phyloP scores from a whole-genome alignment of 2,329 filamentous ascomycete genomes.

The Penicillium sp. region DNA sequence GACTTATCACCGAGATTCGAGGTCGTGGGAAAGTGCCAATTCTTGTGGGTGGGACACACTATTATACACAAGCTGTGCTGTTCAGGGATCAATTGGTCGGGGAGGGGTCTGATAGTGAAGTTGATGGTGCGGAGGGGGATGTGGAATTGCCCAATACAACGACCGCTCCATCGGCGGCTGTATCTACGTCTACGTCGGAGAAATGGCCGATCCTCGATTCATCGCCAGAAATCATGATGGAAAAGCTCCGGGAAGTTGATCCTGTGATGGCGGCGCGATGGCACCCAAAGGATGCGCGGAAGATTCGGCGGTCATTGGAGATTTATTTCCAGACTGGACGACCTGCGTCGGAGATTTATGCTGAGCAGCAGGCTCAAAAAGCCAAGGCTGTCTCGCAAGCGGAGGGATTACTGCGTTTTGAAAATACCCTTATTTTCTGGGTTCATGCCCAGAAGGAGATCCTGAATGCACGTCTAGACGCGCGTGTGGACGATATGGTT shows the following conservation, averaged over 20 bases:
- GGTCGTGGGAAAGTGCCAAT: conserved; percentile 80
- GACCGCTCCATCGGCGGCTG: too few species aligned
- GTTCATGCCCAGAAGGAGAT: conserved; percentile 72
- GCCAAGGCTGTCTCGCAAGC: conserved; percentile 29
- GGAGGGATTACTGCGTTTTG: conserved; percentile 51
- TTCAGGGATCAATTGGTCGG: conserved; percentile 72
- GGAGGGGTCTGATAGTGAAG: conserved; percentile 32
- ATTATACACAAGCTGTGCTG: conserved; percentile 87
- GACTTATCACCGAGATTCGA: conserved; percentile 76
- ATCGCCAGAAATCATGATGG: conserved; percentile 71
- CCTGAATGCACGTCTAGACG: conserved; percentile 72
- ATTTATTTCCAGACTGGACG: conserved; percentile 84
- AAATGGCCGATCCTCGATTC: conserved; percentile 73
- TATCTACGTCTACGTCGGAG: conserved; percentile 31
- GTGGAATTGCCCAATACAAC: conserved; percentile 24
- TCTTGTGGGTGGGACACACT: conserved; percentile 91
- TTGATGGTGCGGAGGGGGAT: conserved; percentile 22
- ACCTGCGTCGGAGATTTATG: conserved; percentile 83
- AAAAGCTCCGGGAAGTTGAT: conserved; percentile 77
- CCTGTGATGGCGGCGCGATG: conserved; percentile 86
- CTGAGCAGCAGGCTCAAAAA: conserved; percentile 64
- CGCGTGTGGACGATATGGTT: conserved; percentile 83
- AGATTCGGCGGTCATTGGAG: conserved; percentile 85
- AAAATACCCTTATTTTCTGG: conserved; percentile 76
- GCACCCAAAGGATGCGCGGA: conserved; percentile 91